Conservation (phyloP, 75 land plant species). For the Pseudotsuga menziesii region DNA sequence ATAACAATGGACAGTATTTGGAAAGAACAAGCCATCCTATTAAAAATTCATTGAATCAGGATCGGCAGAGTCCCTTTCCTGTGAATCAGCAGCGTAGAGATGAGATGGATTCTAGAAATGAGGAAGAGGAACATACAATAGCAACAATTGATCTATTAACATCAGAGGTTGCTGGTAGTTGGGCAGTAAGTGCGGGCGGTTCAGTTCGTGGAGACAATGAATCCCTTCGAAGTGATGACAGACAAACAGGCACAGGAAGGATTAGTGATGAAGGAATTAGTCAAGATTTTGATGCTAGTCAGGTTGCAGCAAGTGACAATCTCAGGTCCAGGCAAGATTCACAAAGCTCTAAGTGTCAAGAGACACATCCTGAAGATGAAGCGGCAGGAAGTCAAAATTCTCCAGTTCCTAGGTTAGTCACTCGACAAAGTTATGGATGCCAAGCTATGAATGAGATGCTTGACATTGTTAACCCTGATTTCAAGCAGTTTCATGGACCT, state of each 20-base stretch:
- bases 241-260: conserved; percentile 1
- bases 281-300: conserved; percentile 28
- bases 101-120: conserved; percentile 1
- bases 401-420: conserved; percentile 8
- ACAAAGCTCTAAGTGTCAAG: not conserved
- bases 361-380: conserved; percentile 1
- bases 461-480: conserved; percentile 54
- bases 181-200: conserved; percentile 79
- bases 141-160: conserved; percentile 76
- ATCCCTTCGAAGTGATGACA: conserved; percentile 33
- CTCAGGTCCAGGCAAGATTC: not conserved
- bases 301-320: conserved; percentile 16
- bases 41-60: conserved; percentile 5
- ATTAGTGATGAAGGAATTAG: conserved; percentile 16
- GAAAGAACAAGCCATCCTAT: conserved; percentile 3
- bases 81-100: conserved; percentile 13
- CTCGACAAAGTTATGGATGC: conserved; percentile 26
- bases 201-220: conserved; percentile 77
- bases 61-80: conserved; percentile 13
- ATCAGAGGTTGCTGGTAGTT: conserved; percentile 89
- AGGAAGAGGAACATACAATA: conserved; percentile 16
- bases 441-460: conserved; percentile 53
- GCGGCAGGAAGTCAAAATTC: conserved; percentile 48
- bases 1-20: not conserved
- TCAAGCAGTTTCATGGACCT: not conserved